Evolutionary conservation across 106 monocot species (phyloP).

Genomic region (Ottelia alismoides): DNA sequence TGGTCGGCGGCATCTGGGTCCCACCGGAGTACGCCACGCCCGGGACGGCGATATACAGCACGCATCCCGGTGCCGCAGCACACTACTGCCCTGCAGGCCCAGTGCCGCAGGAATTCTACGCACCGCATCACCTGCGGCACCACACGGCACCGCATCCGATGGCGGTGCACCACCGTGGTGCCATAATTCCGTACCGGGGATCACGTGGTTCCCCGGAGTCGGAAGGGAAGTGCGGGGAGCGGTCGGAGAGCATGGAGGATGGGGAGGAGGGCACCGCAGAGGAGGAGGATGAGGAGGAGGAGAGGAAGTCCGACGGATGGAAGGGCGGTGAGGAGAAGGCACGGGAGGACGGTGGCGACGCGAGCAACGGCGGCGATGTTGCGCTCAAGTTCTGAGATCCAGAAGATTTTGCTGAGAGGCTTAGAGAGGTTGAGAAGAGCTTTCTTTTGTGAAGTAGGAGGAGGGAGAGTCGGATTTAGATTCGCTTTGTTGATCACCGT

Average conservation of each 20-base stretch:
- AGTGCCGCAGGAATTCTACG: constrained; percentile 4
- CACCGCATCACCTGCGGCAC: background rate
- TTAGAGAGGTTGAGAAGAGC: too few species aligned
- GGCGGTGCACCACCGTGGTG: background rate
- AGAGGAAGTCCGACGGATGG: background rate
- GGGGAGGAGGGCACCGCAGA: background rate
- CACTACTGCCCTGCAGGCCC: constrained; percentile 5
- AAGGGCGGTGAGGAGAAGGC: background rate
- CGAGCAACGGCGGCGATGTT: constrained; percentile 1
- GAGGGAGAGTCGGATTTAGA: too few species aligned
- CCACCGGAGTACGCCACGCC: constrained; percentile 4
- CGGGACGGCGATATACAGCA: background rate
- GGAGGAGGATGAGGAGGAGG: background rate
- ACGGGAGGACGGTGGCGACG: background rate
- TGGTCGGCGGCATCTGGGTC: constrained; percentile 10
- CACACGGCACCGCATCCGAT: background rate
- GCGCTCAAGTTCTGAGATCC: constrained; percentile 8
- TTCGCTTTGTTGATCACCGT: too few species aligned
- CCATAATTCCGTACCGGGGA: too few species aligned
- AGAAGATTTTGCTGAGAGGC: too few species aligned
- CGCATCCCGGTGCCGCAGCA: background rate
- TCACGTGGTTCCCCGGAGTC: background rate
- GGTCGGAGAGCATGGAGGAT: background rate
- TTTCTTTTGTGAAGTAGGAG: too few species aligned
- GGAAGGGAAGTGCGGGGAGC: background rate